Conservation (phyloP, 108 stramenopile genomes). For the Fragilariopsis cylindrus region DNA sequence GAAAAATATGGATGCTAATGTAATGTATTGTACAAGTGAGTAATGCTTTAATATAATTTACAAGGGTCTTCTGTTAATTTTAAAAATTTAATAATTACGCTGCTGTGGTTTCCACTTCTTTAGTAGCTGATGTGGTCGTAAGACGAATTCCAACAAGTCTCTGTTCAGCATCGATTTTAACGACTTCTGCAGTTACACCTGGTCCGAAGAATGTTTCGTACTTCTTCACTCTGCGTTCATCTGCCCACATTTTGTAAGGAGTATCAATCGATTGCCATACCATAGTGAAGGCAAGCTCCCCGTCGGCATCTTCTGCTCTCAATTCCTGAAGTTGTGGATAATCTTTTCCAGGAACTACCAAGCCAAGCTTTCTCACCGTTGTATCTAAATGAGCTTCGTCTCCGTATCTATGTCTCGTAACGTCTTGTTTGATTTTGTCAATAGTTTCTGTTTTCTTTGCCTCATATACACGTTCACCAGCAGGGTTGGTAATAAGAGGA, state of each 20-base stretch:
- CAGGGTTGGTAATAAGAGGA: slow-evolving; percentile 58
- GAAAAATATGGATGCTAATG: no score
- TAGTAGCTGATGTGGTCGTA: slow-evolving; percentile 54
- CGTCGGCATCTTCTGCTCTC: slow-evolving; percentile 65
- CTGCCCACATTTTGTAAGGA: slow-evolving; percentile 97
- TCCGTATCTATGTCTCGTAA: slow-evolving; percentile 97
- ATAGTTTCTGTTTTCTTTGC: slow-evolving; percentile 90
- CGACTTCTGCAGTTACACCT: slow-evolving; percentile 86
- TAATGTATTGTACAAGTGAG: no score
- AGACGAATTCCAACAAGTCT: slow-evolving; percentile 91
- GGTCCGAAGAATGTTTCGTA: slow-evolving; percentile 96
- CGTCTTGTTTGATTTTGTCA: slow-evolving; percentile 91
- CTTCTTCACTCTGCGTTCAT: slow-evolving; percentile 86
- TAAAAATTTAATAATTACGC: background rate
- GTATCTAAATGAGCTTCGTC: slow-evolving; percentile 98
- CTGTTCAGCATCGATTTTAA: slow-evolving; percentile 93
- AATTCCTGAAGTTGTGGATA: slow-evolving; percentile 93
- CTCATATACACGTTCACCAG: slow-evolving; percentile 74
- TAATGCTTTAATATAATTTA: background rate
- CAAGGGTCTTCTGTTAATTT: background rate
- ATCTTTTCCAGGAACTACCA: slow-evolving; percentile 91
- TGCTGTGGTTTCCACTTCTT: background rate
- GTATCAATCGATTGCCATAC: slow-evolving; percentile 93
- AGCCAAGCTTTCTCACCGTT: slow-evolving; percentile 93
- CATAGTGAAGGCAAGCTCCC: slow-evolving; percentile 90